These are phyloP conservation scores for Dimocarpus longan DNA, from an alignment of 345 rosid species.

Conservation along the genomic window DNA sequence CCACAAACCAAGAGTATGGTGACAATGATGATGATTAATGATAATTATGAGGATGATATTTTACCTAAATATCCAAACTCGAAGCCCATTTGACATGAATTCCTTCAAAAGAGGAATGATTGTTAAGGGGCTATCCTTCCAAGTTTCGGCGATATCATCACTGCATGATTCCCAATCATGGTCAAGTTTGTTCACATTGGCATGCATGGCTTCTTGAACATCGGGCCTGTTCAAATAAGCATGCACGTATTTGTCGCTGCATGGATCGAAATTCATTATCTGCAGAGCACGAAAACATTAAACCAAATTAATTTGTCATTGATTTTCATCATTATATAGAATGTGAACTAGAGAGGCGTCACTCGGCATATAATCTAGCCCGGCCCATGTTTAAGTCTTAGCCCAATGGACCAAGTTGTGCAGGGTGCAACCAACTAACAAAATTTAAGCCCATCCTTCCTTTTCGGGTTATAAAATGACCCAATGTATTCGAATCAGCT, in stretches of 20 bases:
- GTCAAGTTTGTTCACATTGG: constrained; percentile 67
- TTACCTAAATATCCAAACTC: constrained; percentile 80
- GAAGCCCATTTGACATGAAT: constrained; percentile 52
- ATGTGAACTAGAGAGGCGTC: no score
- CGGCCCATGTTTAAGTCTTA: no score
- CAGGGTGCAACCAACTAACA: no score
- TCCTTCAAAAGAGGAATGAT: constrained; percentile 58
- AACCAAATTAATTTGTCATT: background rate
- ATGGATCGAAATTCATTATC: constrained; percentile 63
- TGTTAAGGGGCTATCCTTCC: constrained; percentile 79
- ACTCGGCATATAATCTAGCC: no score
- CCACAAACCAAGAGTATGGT: background rate
- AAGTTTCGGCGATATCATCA: constrained; percentile 42
- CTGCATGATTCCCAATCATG: constrained; percentile 82
- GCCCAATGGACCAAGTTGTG: no score
- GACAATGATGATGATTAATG: background rate
- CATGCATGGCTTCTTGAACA: constrained; percentile 86
- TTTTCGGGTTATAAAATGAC: no score
- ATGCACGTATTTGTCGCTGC: constrained; percentile 60
- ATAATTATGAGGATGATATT: background rate
- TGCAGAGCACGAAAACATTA: constrained; percentile 18
- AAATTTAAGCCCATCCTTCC: no score
- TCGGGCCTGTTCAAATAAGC: constrained; percentile 72
- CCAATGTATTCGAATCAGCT: no score
- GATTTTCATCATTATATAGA: no score